Conservation (phyloP, 768 basidiomycete genomes). For the Suillus sp. region DNA sequence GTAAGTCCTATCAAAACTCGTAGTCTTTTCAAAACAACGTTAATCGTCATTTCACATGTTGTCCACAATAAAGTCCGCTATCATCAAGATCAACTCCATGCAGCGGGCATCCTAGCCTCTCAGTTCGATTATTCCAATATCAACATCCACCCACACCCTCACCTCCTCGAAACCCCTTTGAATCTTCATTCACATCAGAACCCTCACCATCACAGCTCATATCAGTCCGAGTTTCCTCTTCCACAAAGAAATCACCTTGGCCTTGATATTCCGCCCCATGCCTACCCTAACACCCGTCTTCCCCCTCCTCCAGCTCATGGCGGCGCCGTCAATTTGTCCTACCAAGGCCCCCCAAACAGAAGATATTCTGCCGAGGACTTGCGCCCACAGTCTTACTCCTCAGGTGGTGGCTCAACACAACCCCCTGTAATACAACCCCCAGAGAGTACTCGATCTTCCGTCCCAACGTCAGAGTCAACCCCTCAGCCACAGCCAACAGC, state of each 20-base stretch:
- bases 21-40: conserved; percentile 42
- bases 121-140: conserved; percentile 52
- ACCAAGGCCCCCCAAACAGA: conserved; percentile 28
- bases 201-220: conserved; percentile 36
- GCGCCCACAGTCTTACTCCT: conserved; percentile 40
- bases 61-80: conserved; percentile 73
- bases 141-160: conserved; percentile 37
- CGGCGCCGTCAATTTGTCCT: conserved; percentile 19
- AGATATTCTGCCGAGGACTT: conserved; percentile 40
- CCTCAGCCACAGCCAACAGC: conserved; percentile 37
- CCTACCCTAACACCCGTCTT: conserved; percentile 44
- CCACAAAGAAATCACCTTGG: conserved; percentile 48
- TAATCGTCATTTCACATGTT: conserved; percentile 39
- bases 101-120: conserved; percentile 49
- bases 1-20: conserved; percentile 51
- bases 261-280: conserved; percentile 45
- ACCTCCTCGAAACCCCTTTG: conserved; percentile 48
- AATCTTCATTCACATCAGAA: conserved; percentile 43
- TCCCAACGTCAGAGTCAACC: conserved; percentile 47
- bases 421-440: conserved; percentile 25
- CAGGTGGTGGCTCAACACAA: conserved; percentile 38
- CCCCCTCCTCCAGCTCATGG: conserved; percentile 34
- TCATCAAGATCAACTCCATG: conserved; percentile 44
- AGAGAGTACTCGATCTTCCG: conserved; percentile 32
- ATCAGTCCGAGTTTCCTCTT: conserved; percentile 44